A percentile compares a stretch with the other conserved stretches of the same genome.
phyloP scores from a whole-genome alignment of 2,329 filamentous ascomycete species.

The Helicocarpus griseus region DNA sequence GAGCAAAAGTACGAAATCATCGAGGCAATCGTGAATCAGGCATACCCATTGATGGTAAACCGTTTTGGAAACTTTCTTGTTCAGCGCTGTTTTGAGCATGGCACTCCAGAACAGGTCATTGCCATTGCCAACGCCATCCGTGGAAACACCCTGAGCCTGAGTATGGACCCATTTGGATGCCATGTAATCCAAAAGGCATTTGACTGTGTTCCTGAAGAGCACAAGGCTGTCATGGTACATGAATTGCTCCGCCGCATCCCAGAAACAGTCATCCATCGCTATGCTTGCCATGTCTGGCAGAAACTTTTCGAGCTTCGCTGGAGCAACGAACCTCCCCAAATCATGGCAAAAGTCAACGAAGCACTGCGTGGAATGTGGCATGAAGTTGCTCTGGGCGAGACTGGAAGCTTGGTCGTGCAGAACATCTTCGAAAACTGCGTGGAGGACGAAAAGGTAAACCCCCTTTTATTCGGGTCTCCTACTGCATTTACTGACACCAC shows the following conservation, averaged over 20 bases:
- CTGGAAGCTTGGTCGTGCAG: slow-evolving; percentile 93
- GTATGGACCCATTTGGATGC: slow-evolving; percentile 97
- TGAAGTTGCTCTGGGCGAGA: slow-evolving; percentile 93
- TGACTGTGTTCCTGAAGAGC: slow-evolving; percentile 92
- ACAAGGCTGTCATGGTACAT: slow-evolving; percentile 98
- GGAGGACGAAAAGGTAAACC: slow-evolving; percentile 85
- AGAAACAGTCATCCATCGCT: slow-evolving; percentile 95
- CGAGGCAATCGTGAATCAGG: slow-evolving; percentile 88
- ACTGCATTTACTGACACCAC: slow-evolving; percentile 6
- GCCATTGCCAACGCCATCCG: slow-evolving; percentile 91
- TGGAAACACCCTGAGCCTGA: slow-evolving; percentile 85
- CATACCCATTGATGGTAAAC: slow-evolving; percentile 94
- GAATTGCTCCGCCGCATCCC: slow-evolving; percentile 90
- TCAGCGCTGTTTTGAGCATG: slow-evolving; percentile 97
- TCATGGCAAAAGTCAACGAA: slow-evolving; percentile 98
- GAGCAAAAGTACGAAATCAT: slow-evolving; percentile 98
- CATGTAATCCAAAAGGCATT: slow-evolving; percentile 99
- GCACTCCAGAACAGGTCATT: slow-evolving; percentile 86
- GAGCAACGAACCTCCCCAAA: slow-evolving; percentile 88
- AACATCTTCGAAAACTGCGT: slow-evolving; percentile 99
- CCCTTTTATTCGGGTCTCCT: slow-evolving; percentile 13
- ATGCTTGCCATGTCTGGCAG: slow-evolving; percentile 98
- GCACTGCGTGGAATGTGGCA: slow-evolving; percentile 96
- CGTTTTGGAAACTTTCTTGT: slow-evolving; percentile 98
- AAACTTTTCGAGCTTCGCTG: slow-evolving; percentile 97